Base-by-base conservation (phyloP, 345 rosid genomes). In the Brassica juncea region DNA sequence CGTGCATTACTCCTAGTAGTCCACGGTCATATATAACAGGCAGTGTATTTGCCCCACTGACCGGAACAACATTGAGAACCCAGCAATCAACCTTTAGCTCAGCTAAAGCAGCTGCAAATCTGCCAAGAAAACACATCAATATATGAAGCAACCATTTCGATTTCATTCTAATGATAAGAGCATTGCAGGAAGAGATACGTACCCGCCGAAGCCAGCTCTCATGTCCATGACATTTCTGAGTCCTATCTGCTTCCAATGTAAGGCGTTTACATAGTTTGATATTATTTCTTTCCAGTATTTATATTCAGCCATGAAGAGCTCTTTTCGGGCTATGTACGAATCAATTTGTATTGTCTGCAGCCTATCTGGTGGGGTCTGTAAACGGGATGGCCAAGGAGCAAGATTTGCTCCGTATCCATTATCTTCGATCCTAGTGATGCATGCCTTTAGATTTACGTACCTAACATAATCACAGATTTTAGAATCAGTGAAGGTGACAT, bases 171-270 rank as follows among this genome's bases (percentile, higher is more conserved):
- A 44, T 34, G 63, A 57, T 59, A 57, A 15, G n/a, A 54, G 47
- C 37, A 54, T 19, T 27, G 30, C 8, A n/a, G 57, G 54, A 42
- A n/a, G 68, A 81, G 34, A 74, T 1, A 3, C 0, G 25, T 90
- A 93, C 98, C 99, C 98, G 86, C 98, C 99, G 86, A 83, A 95
- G 86, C 94, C 87, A 70, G 98, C 97, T 86, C 81, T 93, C 98
- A 95, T 93, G 87, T 95, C 99, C 89, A 95, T 27, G n/a, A 95
- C 93, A 81, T 95, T 95, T 91, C 98, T 87, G n/a, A 93, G 79
- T 74, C 84, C 91, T 67, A 86, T 73, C 81, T 89, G 85, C 88
- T 89, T 90, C 99, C 99, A 93, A 21, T 86, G 91, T 73, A 91
- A 85, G 74, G 84, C 89, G 31, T 91, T 88, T 23, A 91, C 88